phyloP scores from a whole-genome alignment of 1,284 basidiomycete species.

The Melampsora americana region DNA sequence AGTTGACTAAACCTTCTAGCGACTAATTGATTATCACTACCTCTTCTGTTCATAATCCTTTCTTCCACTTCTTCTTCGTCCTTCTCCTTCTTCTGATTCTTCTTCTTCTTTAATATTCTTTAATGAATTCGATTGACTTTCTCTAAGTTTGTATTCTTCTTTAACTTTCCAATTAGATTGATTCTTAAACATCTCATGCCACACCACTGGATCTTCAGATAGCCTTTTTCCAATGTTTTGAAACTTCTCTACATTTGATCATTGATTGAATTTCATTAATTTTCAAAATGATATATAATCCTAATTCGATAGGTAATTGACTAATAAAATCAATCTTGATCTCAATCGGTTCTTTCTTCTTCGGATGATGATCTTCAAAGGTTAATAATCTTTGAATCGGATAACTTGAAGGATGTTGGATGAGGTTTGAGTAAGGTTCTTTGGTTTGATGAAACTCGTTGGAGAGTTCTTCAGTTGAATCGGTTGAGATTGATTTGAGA shows the following conservation, averaged over 20 bases:
- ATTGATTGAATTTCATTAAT: conserved; percentile 49
- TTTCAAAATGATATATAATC: conserved; percentile 46
- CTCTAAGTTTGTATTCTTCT: conserved; percentile 25
- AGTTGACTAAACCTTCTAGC: conserved; percentile 18
- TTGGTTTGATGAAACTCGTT: no score
- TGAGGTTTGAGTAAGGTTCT: no score
- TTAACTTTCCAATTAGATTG: conserved; percentile 56
- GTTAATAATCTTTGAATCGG: no score
- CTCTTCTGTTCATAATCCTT: neutral
- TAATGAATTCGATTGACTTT: neutral
- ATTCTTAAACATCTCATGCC: neutral
- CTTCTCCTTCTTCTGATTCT: neutral
- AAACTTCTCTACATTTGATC: conserved; percentile 54
- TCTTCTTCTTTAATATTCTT: neutral
- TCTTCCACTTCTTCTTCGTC: neutral
- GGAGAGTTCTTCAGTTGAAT: no score
- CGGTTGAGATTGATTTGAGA: no score
- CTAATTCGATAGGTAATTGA: conserved; percentile 58
- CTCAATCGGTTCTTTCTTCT: conserved; percentile 19
- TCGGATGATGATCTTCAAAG: no score
- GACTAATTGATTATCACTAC: neutral
- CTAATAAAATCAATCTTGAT: no score
- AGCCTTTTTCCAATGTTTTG: conserved; percentile 56
- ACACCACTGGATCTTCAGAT: conserved; percentile 68
- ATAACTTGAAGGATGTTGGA: no score